Evolutionary conservation across 2,329 filamentous ascomycete genomes (phyloP).

Genomic region (Pseudocercospora fuligena): DNA sequence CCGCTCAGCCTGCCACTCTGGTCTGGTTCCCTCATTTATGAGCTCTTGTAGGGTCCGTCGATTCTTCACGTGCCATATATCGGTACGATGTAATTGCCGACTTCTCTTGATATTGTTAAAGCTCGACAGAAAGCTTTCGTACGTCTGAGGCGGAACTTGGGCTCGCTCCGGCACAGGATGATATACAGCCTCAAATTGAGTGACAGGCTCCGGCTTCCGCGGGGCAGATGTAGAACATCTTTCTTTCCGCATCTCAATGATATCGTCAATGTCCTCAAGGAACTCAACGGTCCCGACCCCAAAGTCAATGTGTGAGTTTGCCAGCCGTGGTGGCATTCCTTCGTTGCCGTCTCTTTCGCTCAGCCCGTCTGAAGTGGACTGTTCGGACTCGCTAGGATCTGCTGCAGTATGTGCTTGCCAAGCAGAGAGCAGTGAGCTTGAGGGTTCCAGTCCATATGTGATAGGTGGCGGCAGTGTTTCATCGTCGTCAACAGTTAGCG

Average conservation of each 20-base stretch:
- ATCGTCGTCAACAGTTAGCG: background rate
- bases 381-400: background rate
- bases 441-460: background rate
- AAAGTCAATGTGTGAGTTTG: background rate
- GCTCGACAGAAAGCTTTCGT: background rate
- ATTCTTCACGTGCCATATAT: background rate
- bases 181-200: background rate
- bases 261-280: background rate
- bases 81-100: background rate
- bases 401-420: background rate
- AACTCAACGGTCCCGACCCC: background rate
- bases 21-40: background rate
- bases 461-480: background rate
- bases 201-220: background rate
- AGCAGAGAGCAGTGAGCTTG: background rate
- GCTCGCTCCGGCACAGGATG: background rate
- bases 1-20: background rate
- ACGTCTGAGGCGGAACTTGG: background rate
- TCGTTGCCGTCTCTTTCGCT: background rate
- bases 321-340: no score
- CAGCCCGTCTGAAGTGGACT: background rate
- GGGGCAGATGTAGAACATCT: background rate
- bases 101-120: background rate
- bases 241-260: background rate
- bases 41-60: background rate